Evolutionary conservation across 164 flowering plant genomes (phyloP), one percentile per base, ranked within the genome.

Genomic region (Macadamia tetraphylla): DNA sequence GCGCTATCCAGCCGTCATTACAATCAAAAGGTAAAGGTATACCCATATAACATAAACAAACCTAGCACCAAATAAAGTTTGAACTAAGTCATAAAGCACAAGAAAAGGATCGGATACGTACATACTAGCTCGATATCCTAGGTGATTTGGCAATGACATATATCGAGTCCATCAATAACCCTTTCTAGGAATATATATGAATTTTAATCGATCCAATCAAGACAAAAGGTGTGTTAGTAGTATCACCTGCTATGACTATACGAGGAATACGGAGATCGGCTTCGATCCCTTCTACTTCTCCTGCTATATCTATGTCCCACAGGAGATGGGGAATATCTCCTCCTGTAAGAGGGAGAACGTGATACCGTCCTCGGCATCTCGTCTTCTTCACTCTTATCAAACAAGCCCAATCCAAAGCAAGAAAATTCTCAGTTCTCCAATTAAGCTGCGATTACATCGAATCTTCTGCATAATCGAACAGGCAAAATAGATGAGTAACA

Each of bases 241-340:
- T 80, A 84, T 85, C 85, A 92, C 98, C 98, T 88, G 89, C 88
- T 82, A 67, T 75, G 62, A 29, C 84, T 79, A 79, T 85, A 72
- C 43, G 76, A 35, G 3, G 40, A 67, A 68, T 73, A 69, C 13
- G 91, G 89, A 42, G 90, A 90, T 15, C 82, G 80, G 78, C 90
- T 88, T 68, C 91, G 78, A 32, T 87, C 89, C 66, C 89, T 84
- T 65, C 87, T 74, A 79, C 88, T 85, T 70, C 90, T 87, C 74
- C 89, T 74, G 78, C 81, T 75, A 74, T 82, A 62, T 68, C 86
- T 81, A 61, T 71, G 73, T 13, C 77, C 80, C 62, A 81, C 73
- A 43, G 88, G 89, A 12, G 90, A 86, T 18, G 86, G 88, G 13
- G 91, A 87, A 70, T 67, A 77, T 70, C 87, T 82, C 63, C 88